Evolutionary conservation across 2,329 filamentous ascomycete species (phyloP).

Genomic region (Juglanconis oblonga): DNA sequence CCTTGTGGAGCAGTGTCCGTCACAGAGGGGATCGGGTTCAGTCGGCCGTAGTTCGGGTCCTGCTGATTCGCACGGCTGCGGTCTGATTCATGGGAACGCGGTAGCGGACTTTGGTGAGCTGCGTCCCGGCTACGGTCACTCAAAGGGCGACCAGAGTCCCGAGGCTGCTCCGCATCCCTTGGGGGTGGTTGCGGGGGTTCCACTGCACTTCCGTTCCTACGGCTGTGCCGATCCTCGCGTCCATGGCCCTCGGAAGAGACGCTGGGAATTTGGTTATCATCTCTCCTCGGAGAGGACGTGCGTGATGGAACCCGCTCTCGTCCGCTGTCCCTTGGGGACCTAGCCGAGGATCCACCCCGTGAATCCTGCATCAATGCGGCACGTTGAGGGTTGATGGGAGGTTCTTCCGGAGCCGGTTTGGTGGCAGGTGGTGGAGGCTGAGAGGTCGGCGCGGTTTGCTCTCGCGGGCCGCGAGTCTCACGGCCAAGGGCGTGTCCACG

Average conservation of each 20-base stretch:
- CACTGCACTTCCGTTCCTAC: constrained; percentile 22
- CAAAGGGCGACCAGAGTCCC: constrained; percentile 9
- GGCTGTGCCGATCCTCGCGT: constrained; percentile 47
- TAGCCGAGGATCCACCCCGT: constrained; percentile 32
- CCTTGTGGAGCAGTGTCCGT: constrained; percentile 49
- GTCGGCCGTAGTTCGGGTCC: constrained; percentile 61
- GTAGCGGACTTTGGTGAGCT: constrained; percentile 35
- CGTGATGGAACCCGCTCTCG: constrained; percentile 40
- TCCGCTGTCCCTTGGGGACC: constrained; percentile 41
- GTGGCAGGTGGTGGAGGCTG: constrained; percentile 24
- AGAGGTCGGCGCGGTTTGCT: constrained; percentile 14
- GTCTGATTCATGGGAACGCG: constrained; percentile 44
- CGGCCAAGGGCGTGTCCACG: constrained; percentile 28
- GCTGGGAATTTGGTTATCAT: constrained; percentile 33
- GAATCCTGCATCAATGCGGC: constrained; percentile 42
- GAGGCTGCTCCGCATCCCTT: constrained; percentile 26
- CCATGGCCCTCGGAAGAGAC: constrained; percentile 33
- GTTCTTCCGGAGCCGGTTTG: constrained; percentile 36
- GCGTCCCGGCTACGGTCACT: constrained; percentile 41
- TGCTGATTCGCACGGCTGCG: constrained; percentile 50
- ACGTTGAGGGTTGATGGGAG: constrained; percentile 52
- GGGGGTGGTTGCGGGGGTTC: constrained; percentile 15
- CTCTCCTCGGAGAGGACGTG: constrained; percentile 49
- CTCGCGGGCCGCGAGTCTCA: constrained; percentile 24
- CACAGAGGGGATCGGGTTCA: constrained; percentile 50